These are phyloP conservation scores for Globisporangium echinulatum DNA, from an alignment of 352 stramenopile genomes.

Conservation along the genomic window DNA sequence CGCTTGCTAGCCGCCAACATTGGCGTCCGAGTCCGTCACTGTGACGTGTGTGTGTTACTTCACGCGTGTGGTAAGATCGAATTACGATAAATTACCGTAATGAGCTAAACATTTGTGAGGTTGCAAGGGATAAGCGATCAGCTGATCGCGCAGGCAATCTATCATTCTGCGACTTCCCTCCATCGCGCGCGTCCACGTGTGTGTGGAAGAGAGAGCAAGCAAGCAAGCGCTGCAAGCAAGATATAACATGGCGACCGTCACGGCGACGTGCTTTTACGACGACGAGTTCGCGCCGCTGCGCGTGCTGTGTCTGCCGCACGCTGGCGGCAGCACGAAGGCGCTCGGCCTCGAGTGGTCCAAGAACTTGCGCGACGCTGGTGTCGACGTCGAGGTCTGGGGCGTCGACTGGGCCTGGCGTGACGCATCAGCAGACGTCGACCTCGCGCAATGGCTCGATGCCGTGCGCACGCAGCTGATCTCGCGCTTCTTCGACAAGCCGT, in stretches of 20 bases:
- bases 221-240: background rate
- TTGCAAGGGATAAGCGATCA: too few species aligned
- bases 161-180: constrained; percentile 4
- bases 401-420: constrained; percentile 47
- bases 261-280: constrained; percentile 54
- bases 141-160: too few species aligned
- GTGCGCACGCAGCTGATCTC: constrained; percentile 31
- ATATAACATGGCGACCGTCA: constrained; percentile 26
- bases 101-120: too few species aligned
- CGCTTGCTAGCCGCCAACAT: too few species aligned
- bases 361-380: constrained; percentile 23
- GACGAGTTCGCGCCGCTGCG: constrained; percentile 55
- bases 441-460: constrained; percentile 24
- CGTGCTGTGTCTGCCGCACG: constrained; percentile 55
- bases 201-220: background rate
- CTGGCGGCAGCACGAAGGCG: constrained; percentile 33
- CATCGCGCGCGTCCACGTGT: too few species aligned
- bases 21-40: too few species aligned
- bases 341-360: constrained; percentile 42
- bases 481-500: constrained; percentile 73
- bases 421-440: constrained; percentile 8
- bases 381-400: constrained; percentile 51
- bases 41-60: too few species aligned
- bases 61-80: too few species aligned
- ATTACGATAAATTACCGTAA: too few species aligned